These are phyloP conservation scores for Isoetes engelmannii DNA, from an alignment of 83 land plant species.

Conservation along the genomic window DNA sequence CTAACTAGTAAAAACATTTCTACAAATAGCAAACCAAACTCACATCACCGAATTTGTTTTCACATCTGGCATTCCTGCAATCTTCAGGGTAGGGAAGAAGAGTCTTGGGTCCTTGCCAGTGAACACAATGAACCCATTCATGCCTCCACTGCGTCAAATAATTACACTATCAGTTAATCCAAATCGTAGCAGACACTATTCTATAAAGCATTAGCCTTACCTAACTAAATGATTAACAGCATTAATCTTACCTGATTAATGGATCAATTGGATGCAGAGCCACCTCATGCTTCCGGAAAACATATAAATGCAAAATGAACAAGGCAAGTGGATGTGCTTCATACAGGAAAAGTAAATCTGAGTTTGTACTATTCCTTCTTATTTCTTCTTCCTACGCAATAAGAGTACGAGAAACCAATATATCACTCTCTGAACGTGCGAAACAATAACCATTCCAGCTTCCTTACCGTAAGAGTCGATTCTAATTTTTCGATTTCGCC, in stretches of 20 bases:
- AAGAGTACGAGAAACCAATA: slow-evolving; percentile 3
- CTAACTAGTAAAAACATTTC: neutral
- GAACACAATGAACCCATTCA: slow-evolving; percentile 10
- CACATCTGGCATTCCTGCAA: slow-evolving; percentile 5
- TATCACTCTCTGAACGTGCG: neutral
- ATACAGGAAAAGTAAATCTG: neutral
- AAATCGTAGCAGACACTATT: neutral
- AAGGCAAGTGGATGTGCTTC: neutral
- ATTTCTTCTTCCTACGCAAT: slow-evolving; percentile 8
- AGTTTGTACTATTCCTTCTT: neutral
- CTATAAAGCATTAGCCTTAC: neutral
- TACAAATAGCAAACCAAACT: slow-evolving; percentile 2
- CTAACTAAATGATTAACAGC: neutral
- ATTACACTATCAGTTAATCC: neutral
- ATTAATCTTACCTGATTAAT: neutral
- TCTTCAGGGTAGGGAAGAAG: neutral
- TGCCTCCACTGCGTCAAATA: slow-evolving; percentile 8
- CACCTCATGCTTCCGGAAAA: neutral
- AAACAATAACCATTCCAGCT: neutral
- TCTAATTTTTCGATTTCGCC: slow-evolving; percentile 3
- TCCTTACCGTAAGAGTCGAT: slow-evolving; percentile 6
- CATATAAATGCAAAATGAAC: neutral
- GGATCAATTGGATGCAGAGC: slow-evolving; percentile 10
- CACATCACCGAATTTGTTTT: slow-evolving; percentile 8
- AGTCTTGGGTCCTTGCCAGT: neutral